Conservation (phyloP, 306 rosid species). For the Sophora flavescens region DNA sequence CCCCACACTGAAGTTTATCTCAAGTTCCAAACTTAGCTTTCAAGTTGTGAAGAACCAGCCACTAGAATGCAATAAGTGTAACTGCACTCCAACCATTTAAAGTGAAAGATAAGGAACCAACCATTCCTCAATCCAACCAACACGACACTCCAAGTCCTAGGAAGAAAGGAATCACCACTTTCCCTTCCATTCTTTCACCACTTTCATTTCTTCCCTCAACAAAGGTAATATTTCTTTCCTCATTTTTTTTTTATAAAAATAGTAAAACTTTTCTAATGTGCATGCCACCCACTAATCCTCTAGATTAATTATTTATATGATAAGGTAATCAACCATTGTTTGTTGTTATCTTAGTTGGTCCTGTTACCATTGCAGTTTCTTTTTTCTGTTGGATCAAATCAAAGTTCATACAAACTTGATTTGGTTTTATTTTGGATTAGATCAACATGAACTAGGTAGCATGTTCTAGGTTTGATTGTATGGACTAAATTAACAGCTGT, state of each 20-base stretch:
- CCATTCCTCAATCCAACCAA: background rate
- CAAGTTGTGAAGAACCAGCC: no score
- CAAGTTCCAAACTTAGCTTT: no score
- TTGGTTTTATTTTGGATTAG: background rate
- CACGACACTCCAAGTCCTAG: slow-evolving; percentile 44
- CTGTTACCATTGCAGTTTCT: no score
- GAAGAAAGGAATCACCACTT: slow-evolving; percentile 18
- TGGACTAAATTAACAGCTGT: background rate
- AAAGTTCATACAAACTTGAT: slow-evolving; percentile 3
- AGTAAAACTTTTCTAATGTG: no score
- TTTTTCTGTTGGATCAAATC: background rate
- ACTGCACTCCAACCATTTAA: background rate
- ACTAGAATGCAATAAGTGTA: no score
- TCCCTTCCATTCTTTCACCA: slow-evolving; percentile 29
- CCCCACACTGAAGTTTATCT: background rate
- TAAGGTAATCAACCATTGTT: no score
- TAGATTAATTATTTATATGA: no score
- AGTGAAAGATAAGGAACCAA: slow-evolving; percentile 28
- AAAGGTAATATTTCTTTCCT: slow-evolving; percentile 37
- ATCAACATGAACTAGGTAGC: background rate
- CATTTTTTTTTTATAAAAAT: no score
- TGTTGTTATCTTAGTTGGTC: no score
- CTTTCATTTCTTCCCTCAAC: background rate
- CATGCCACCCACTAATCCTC: no score
- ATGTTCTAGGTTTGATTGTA: slow-evolving; percentile 20